Base-by-base conservation (phyloP, 2,329 filamentous ascomycete species). In the Dactylella cylindrospora region DNA sequence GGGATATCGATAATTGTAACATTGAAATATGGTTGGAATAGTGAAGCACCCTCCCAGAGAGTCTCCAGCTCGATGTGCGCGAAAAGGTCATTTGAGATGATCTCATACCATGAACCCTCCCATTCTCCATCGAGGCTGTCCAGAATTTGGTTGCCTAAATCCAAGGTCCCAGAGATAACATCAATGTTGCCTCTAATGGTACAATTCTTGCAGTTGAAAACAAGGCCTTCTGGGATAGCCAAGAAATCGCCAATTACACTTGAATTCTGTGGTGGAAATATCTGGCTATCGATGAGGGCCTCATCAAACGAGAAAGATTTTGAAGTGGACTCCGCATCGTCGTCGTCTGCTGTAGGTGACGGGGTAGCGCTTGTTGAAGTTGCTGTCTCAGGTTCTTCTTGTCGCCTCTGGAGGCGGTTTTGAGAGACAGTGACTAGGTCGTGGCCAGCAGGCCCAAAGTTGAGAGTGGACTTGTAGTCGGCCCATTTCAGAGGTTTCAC, bases 11-110 rank as follows among this genome's bases (percentile, higher is more conserved):
- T 26, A 13, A 49, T 35, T 3, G 5, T 25, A 5, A 38, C 10
- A 3, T 17, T 3, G n/a, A n/a, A n/a, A n/a, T n/a, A n/a, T 6
- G 47, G 36, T 2, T n/a, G 26, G n/a, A 13, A 12, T 23, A 35
- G 9, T 2, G 19, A 9, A 3, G 36, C 23, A 12, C 47, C 47
- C 23, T 41, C 10, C 47, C 47, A 51, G 4, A 33, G 17, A 9
- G 26, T 43, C 13, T 51, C 47, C 17, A 51, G n/a, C 20, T 51
- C 47, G 26, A 51, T 33, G 35, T 41, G 47, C 3, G 47, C 47
- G n/a, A 51, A 51, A 6, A 51, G 12, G 20, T 51, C 28, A 19
- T 51, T 41, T 1, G 47, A 13, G 10, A 43, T 29, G 13, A 51
- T 8, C 12, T 43, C 3, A 20, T 41, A 17, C 12, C 19, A 51